Percentiles rank a stretch among this genome's conserved stretches.
Conservation (phyloP, 1,139 yeast species). For the Sugiyamaella castrensis region DNA sequence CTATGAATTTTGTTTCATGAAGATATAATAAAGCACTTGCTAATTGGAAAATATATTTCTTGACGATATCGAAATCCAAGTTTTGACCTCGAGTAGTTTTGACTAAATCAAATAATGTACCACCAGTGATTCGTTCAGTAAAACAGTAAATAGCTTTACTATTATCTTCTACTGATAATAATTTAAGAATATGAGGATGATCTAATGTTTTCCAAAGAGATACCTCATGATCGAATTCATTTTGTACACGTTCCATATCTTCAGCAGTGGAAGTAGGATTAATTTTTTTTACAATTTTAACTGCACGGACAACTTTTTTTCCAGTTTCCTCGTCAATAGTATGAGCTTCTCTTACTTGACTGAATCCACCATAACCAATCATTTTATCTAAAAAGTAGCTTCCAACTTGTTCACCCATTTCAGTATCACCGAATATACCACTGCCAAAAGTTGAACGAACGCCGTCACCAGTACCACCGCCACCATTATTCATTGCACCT, state of each 20-base stretch:
- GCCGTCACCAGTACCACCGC: slow-evolving; percentile 10
- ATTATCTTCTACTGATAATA: slow-evolving; percentile 61
- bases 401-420: slow-evolving; percentile 51
- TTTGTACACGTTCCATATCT: slow-evolving; percentile 38
- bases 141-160: slow-evolving; percentile 66
- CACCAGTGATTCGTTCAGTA: slow-evolving; percentile 69
- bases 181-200: slow-evolving; percentile 63
- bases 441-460: background rate
- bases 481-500: background rate
- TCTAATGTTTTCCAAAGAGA: slow-evolving; percentile 67
- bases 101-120: slow-evolving; percentile 78
- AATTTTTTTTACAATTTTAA: slow-evolving; percentile 62
- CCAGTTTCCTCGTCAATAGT: slow-evolving; percentile 41
- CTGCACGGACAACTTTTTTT: slow-evolving; percentile 51
- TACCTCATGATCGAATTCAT: slow-evolving; percentile 67
- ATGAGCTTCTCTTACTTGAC: slow-evolving; percentile 74
- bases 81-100: slow-evolving; percentile 39
- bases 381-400: slow-evolving; percentile 54
- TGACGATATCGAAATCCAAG: slow-evolving; percentile 25
- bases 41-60: slow-evolving; percentile 50
- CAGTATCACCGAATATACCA: slow-evolving; percentile 33
- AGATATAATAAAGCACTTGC: slow-evolving; percentile 63
- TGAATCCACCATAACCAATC: slow-evolving; percentile 94
- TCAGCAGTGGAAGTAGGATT: slow-evolving; percentile 23
- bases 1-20: slow-evolving; percentile 63